Conservation (phyloP, 331 rosid genomes). For the Arachis monticola region DNA sequence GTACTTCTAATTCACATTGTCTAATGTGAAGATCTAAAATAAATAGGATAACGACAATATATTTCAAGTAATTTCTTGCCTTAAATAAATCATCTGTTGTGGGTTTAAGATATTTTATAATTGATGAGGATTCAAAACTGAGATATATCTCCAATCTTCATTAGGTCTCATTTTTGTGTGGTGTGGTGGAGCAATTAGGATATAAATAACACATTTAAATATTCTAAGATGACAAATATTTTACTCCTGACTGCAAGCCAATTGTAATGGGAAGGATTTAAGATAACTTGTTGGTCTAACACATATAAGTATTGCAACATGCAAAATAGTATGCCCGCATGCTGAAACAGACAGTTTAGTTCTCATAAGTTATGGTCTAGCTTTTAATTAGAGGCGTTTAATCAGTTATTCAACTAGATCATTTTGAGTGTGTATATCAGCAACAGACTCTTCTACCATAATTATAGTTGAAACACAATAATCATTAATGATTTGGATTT, state of each 20-base stretch:
- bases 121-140: too few species aligned
- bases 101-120: neutral
- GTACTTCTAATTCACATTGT: too few species aligned
- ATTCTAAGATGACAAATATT: neutral
- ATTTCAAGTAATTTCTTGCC: neutral
- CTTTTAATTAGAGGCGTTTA: neutral
- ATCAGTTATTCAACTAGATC: too few species aligned
- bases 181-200: neutral
- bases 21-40: too few species aligned
- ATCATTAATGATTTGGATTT: neutral
- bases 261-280: neutral
- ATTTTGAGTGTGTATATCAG: too few species aligned
- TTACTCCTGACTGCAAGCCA: neutral
- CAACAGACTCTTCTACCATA: too few species aligned
- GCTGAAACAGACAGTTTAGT: too few species aligned
- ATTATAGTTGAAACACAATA: too few species aligned
- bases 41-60: neutral
- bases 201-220: neutral
- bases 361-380: neutral
- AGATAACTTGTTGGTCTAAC: neutral
- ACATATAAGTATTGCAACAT: too few species aligned
- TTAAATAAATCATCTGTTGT: neutral
- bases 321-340: neutral
- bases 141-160: neutral
- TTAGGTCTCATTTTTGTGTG: neutral